Evolutionary conservation across 2,329 filamentous ascomycete genomes (phyloP).

Genomic region (Ophiosphaerella narmari): DNA sequence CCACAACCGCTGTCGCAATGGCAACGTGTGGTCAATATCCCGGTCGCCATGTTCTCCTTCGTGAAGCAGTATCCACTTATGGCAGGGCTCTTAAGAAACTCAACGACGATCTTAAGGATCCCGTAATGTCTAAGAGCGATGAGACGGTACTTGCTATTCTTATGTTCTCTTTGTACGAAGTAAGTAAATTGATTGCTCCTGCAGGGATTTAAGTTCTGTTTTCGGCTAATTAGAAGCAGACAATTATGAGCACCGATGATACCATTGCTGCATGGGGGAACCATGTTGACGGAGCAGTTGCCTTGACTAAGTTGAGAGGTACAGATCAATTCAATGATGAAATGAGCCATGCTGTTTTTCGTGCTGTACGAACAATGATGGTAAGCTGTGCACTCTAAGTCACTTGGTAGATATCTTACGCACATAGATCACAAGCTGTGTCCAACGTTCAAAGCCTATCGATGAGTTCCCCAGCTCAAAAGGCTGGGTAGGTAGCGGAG

Average conservation of each 20-base stretch:
- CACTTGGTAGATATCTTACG: not conserved
- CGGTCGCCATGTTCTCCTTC: constrained; percentile 36
- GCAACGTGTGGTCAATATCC: constrained; percentile 47
- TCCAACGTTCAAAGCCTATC: constrained; percentile 46
- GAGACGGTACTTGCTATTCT: constrained; percentile 47
- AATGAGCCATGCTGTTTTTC: constrained; percentile 46
- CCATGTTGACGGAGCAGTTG: constrained; percentile 49
- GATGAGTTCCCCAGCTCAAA: constrained; percentile 43
- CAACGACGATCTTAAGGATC: constrained; percentile 44
- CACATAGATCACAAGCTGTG: constrained; percentile 44
- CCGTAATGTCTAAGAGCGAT: constrained; percentile 41
- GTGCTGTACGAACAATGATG: constrained; percentile 49
- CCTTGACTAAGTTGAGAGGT: constrained; percentile 45
- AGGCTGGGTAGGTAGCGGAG: constrained; percentile 41
- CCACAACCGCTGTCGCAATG: constrained; percentile 47
- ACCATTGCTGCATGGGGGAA: constrained; percentile 46
- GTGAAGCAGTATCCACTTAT: constrained; percentile 42
- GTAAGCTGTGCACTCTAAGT: constrained; percentile 22
- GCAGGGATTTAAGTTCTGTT: constrained; percentile 20
- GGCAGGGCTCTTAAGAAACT: constrained; percentile 46
- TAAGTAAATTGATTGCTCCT: constrained; percentile 30
- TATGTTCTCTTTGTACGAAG: constrained; percentile 50
- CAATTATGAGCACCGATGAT: constrained; percentile 45
- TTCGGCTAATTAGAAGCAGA: constrained; percentile 32
- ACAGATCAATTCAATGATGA: constrained; percentile 46